phyloP scores from a whole-genome alignment of 1,284 basidiomycete species.

The Trichosporon sp. region DNA sequence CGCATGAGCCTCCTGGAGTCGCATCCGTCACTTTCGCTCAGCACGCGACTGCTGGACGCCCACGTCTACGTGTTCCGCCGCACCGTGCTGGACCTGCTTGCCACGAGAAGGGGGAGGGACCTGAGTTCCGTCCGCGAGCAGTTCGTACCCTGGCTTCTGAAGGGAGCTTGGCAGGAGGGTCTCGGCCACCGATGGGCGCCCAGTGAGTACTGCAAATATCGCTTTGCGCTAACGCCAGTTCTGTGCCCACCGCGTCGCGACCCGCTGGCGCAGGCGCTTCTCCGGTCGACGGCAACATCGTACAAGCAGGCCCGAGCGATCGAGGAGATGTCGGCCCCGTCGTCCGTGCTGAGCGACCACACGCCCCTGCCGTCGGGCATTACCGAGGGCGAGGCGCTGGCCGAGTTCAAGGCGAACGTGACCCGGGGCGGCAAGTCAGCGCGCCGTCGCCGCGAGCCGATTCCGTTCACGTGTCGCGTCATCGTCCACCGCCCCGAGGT shows the following conservation, averaged over 20 bases:
- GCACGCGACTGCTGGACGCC: slow-evolving; percentile 70
- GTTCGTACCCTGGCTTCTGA: slow-evolving; percentile 83
- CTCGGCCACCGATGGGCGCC: slow-evolving; percentile 38
- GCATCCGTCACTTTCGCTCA: slow-evolving; percentile 69
- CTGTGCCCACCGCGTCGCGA: slow-evolving; percentile 42
- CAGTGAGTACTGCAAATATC: slow-evolving; percentile 31
- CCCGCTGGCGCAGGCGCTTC: slow-evolving; percentile 45
- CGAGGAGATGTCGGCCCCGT: slow-evolving; percentile 8
- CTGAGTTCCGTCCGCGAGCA: slow-evolving; percentile 78
- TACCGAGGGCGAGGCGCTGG: slow-evolving; percentile 18
- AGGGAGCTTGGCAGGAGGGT: slow-evolving; percentile 62
- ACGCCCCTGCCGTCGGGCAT: slow-evolving; percentile 17
- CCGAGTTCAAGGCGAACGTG: slow-evolving; percentile 12
- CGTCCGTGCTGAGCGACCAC: slow-evolving; percentile 24
- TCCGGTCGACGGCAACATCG: slow-evolving; percentile 41
- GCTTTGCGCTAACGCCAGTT: slow-evolving; percentile 28
- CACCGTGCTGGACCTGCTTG: slow-evolving; percentile 67
- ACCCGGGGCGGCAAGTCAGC: slow-evolving; percentile 1
- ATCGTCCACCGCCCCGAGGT: slow-evolving; percentile 24
- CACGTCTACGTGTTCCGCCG: slow-evolving; percentile 84
- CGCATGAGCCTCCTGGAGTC: slow-evolving; percentile 63
- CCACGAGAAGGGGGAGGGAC: slow-evolving; percentile 57
- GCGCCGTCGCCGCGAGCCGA: background rate
- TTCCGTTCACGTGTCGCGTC: slow-evolving; percentile 40
- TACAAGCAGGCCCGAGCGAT: slow-evolving; percentile 20